Evolutionary conservation across 495 filamentous ascomycete genomes (phyloP), one percentile per base, ranked within the genome.

Genomic region (Penicillium flavigenum): DNA sequence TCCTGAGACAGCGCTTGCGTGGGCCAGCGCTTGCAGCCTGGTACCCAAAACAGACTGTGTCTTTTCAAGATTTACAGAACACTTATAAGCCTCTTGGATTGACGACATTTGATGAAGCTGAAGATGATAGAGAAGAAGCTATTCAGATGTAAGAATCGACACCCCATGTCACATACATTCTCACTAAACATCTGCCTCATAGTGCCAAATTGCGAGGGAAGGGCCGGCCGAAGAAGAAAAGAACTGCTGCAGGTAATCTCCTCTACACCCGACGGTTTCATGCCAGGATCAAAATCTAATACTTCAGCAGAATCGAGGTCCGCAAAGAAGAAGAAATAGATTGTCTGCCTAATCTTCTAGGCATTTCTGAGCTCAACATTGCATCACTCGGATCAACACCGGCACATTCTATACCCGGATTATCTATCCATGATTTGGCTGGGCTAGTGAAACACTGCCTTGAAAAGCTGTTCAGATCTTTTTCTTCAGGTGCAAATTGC

Each of bases 221-320:
- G 75, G 89, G 88, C 14, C 81, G 89, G 29, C 92, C 93, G 19
- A 95, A 92, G 81, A 97, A 96, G 84, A 94, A 93, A 77, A 83
- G 78, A 70, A 84, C 77, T 26, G 79, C 80, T 53, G 78, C 81
- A 66, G 83, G 88, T 91, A 81, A 72, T 76, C 70, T 32, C 38
- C 10, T 1, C 22, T 24, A 24, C 36, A 26, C 32, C 5, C 36
- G 5, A 17, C 27, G 19, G 9, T n/a, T 47, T 5, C 10, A 26
- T 22, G 9, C 29, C 27, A 26, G 44, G 3, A 36, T 17, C 27
- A 22, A 51, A n/a, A 16, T 36, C 61, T 60, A 59, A 64, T 6
- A 20, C 31, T 14, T 29, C 17, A 34, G 43, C 34, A 76, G 75
- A 76, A 61, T 76, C 71, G 34, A 69, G 72, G 34, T 65, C 72